phyloP scores from a whole-genome alignment of 2,329 filamentous ascomycete species.

The Fusarium paranaense region DNA sequence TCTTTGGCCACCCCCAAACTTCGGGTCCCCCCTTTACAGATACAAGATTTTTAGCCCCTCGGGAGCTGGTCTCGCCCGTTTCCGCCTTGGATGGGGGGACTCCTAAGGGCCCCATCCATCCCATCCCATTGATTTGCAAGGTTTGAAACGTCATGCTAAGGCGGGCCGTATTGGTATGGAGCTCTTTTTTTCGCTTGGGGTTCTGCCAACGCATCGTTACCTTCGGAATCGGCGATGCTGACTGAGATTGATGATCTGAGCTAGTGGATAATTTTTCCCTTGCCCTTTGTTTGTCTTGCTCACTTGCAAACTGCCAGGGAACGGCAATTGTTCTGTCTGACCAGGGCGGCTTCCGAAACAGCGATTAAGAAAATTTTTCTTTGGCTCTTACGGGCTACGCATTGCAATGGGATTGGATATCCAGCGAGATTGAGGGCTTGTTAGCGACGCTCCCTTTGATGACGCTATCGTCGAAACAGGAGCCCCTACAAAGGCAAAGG shows the following conservation, averaged over 20 bases:
- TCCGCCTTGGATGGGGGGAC: neutral
- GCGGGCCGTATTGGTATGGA: slow-evolving; percentile 29
- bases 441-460: slow-evolving; percentile 9
- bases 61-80: slow-evolving; percentile 9
- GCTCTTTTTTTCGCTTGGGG: slow-evolving; percentile 1
- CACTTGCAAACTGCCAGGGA: slow-evolving; percentile 5
- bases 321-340: neutral
- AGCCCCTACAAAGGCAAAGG: neutral
- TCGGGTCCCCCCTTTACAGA: neutral
- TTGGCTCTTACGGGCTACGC: slow-evolving; percentile 3
- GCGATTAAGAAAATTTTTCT: neutral
- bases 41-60: slow-evolving; percentile 20
- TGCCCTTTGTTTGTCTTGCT: neutral
- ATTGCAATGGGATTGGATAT: slow-evolving; percentile 10
- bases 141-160: slow-evolving; percentile 23
- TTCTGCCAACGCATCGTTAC: slow-evolving; percentile 32
- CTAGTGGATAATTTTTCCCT: slow-evolving; percentile 17
- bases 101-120: neutral
- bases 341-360: slow-evolving; percentile 15
- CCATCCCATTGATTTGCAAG: slow-evolving; percentile 5
- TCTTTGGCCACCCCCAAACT: slow-evolving; percentile 16
- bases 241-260: slow-evolving; percentile 35
- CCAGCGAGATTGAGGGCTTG: slow-evolving; percentile 7
- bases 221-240: slow-evolving; percentile 30
- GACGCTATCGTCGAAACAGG: slow-evolving; percentile 20